A percentile compares a stretch with the other conserved stretches of the same genome.
Evolutionary conservation across 202 grass and related monocot genomes (phyloP).

Genomic region (Cymbopogon flexuosus): DNA sequence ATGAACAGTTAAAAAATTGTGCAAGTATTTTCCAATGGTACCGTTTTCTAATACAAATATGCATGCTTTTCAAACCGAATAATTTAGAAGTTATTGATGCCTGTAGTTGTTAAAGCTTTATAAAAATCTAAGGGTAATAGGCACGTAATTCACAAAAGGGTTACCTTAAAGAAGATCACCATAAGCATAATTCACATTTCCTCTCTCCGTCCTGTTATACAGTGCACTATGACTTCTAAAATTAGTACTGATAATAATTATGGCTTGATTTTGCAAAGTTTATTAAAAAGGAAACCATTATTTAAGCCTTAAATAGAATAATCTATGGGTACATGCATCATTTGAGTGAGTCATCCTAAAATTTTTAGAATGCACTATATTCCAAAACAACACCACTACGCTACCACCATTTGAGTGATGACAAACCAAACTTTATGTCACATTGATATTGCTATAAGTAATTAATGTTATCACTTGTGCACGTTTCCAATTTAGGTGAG

Average conservation of each 20-base stretch:
- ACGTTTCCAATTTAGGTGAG: constrained; percentile 20
- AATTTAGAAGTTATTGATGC: background rate
- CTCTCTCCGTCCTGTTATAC: no score
- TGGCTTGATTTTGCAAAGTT: no score
- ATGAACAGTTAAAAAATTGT: background rate
- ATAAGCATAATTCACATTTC: background rate
- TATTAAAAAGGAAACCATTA: no score
- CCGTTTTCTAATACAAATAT: no score
- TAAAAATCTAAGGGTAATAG: no score
- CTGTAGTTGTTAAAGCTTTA: background rate
- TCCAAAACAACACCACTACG: background rate
- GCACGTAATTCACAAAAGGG: no score
- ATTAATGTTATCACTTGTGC: constrained; percentile 4
- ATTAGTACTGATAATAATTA: no score
- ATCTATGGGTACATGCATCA: no score
- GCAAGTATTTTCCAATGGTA: background rate
- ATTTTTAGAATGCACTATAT: no score
- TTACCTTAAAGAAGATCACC: background rate
- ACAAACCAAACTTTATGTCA: constrained; percentile 23
- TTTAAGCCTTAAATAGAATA: no score
- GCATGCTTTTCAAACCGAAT: background rate
- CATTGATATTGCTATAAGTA: constrained; percentile 13
- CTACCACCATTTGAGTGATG: background rate
- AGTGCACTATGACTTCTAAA: no score
- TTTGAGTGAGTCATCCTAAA: no score